A percentile compares a stretch with the other conserved stretches of the same genome.
These are phyloP conservation scores for Nicotiana knightiana DNA, from an alignment of 257 asterid genomes.

Conservation along the genomic window DNA sequence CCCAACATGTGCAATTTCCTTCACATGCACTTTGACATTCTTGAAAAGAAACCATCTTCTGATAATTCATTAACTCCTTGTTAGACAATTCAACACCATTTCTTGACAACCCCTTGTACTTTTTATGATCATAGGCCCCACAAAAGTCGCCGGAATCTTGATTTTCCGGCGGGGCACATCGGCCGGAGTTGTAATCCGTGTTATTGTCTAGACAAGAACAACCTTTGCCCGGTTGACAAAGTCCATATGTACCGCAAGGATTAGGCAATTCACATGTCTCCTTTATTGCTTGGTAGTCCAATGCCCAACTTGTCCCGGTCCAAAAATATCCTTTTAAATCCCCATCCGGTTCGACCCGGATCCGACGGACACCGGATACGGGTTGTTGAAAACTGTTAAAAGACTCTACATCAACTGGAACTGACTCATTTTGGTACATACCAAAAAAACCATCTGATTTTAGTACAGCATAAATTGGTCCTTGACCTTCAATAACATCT, in stretches of 20 bases:
- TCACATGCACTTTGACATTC: conserved; percentile 60
- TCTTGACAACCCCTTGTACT: conserved; percentile 32
- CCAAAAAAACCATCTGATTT: conserved; percentile 71
- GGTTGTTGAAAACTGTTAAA: conserved; percentile 66
- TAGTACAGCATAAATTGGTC: conserved; percentile 53
- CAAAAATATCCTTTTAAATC: conserved; percentile 76
- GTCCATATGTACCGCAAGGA: conserved; percentile 66
- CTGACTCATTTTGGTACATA: conserved; percentile 62
- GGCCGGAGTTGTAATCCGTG: conserved; percentile 28
- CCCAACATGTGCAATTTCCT: conserved; percentile 77
- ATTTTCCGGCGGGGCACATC: conserved; percentile 30
- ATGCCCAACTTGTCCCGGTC: conserved; percentile 70
- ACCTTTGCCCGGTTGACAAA: conserved; percentile 54
- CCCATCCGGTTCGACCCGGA: conserved; percentile 70
- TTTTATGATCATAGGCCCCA: conserved; percentile 23
- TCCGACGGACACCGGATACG: conserved; percentile 51
- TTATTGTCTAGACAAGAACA: conserved; percentile 68
- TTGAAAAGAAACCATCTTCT: conserved; percentile 35
- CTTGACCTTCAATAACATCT: conserved; percentile 36
- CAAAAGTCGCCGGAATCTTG: conserved; percentile 45
- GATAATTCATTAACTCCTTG: conserved; percentile 56
- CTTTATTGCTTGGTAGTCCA: conserved; percentile 60
- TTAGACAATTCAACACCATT: conserved; percentile 77
- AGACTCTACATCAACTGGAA: conserved; percentile 64
- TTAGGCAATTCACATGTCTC: conserved; percentile 69